Conservation (phyloP, 352 stramenopile genomes). For the Elongisporangium prolatum region DNA sequence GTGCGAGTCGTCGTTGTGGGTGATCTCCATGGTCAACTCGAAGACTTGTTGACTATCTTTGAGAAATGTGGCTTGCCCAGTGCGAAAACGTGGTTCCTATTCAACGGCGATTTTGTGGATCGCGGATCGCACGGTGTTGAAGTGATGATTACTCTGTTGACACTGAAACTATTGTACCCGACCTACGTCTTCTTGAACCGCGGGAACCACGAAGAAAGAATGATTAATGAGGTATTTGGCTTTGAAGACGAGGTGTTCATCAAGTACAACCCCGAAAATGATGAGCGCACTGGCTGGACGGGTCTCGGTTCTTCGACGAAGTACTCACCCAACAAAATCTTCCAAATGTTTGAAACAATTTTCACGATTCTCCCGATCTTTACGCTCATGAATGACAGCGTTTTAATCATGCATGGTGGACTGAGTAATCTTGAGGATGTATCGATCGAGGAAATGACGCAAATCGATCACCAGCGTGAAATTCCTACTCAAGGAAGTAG, state of each 20-base stretch:
- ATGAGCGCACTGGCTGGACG: constrained; percentile 66
- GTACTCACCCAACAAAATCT: constrained; percentile 76
- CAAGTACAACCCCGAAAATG: constrained; percentile 72
- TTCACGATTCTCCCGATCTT: constrained; percentile 89
- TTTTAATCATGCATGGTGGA: constrained; percentile 93
- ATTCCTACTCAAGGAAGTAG: constrained; percentile 78
- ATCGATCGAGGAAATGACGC: constrained; percentile 79
- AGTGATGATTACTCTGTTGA: constrained; percentile 85
- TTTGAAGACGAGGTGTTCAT: constrained; percentile 83
- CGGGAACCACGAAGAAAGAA: constrained; percentile 93
- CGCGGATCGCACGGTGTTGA: constrained; percentile 90
- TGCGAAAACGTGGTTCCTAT: constrained; percentile 90
- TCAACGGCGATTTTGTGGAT: constrained; percentile 97
- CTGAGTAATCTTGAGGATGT: constrained; percentile 86
- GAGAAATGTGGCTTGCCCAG: constrained; percentile 88
- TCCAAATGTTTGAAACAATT: constrained; percentile 81
- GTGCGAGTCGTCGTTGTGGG: constrained; percentile 90
- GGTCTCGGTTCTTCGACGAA: constrained; percentile 56
- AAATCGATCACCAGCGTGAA: constrained; percentile 83
- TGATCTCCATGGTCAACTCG: constrained; percentile 91
- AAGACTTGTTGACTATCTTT: constrained; percentile 93
- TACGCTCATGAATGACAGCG: constrained; percentile 83
- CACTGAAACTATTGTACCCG: constrained; percentile 88
- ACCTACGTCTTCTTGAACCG: constrained; percentile 91
- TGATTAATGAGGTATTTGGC: constrained; percentile 91